Evolutionary conservation across 441 rosid genomes (phyloP), one percentile per base, ranked within the genome.

Genomic region (Eutrema salsugineum): DNA sequence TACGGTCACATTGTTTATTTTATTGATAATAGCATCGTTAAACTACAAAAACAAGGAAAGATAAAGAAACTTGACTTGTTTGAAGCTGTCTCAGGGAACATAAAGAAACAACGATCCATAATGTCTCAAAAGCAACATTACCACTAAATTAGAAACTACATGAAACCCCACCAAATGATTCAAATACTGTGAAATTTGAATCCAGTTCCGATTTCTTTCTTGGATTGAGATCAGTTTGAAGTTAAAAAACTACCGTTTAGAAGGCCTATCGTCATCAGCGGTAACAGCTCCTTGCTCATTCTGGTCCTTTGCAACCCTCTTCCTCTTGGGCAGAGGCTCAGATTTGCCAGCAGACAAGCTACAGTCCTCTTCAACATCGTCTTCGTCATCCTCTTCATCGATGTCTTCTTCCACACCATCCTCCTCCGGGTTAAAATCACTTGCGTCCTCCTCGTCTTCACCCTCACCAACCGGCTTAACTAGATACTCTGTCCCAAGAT

Each of bases 391-490:
- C 5, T 87, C 94, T 0, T 86, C 81, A 5, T 85, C 92, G 22
- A 85, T 86, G 2, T 87, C 92, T 1, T 91, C 88, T 0, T 83
- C 96, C 16, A 82, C 86, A 0, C 82, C 90, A 11, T 85, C 83
- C 76, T 86, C 97, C 63, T 81, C 90, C 0, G 91, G 97, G 38
- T 89, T 90, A 12, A 93, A 89, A 69, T 91, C 97, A 62, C 98
- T 91, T 3, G 91, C 96, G 35, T 93, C 94, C 68, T 87, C 98
- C 78, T 93, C 94, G 3, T 91, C 96, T 67, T 89, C 97, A 5
- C 89, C 82, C 16, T 73, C 87, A 42, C 75, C 91, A 16, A 91
- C 86, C 4, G 99, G 97, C 56, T 75, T 86, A 30, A 91, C 91
- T 2, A 91, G 85, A 69, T 81, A 90, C 62, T 94, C 99, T 0